A percentile compares a stretch with the other conserved stretches of the same genome.
Evolutionary conservation across 2,329 filamentous ascomycete species (phyloP).

Genomic region (Scopulariopsis brevicaulis): DNA sequence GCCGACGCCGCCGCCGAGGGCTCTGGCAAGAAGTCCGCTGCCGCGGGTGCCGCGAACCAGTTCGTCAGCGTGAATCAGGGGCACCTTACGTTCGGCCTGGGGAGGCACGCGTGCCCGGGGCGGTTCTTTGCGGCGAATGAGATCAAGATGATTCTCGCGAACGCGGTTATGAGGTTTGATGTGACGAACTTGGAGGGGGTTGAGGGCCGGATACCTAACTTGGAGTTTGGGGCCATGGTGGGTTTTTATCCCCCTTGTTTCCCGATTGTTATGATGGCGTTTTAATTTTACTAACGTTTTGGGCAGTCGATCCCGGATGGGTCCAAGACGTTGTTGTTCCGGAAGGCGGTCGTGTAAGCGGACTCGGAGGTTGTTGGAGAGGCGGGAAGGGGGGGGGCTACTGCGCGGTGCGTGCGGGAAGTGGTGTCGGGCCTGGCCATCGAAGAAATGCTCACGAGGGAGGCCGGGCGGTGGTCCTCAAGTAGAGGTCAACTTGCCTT

Average conservation of each 20-base stretch:
- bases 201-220: slow-evolving; percentile 1
- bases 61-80: slow-evolving; percentile 40
- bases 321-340: slow-evolving; percentile 2
- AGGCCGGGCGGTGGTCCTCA: too few species aligned
- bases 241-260: background rate
- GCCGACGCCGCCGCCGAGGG: slow-evolving; percentile 20
- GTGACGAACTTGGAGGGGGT: slow-evolving; percentile 18
- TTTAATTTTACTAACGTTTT: background rate
- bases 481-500: too few species aligned
- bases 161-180: slow-evolving; percentile 41
- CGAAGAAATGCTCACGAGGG: too few species aligned
- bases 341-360: background rate
- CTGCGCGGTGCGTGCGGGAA: too few species aligned
- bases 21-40: slow-evolving; percentile 11
- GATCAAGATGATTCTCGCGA: slow-evolving; percentile 40
- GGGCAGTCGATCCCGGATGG: slow-evolving; percentile 1
- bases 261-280: background rate
- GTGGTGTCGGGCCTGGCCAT: too few species aligned
- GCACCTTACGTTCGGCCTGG: slow-evolving; percentile 45
- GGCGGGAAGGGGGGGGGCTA: background rate
- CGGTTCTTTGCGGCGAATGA: slow-evolving; percentile 45
- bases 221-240: slow-evolving; percentile 4
- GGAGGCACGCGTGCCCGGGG: slow-evolving; percentile 42
- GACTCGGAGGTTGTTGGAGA: background rate
- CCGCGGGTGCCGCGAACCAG: slow-evolving; percentile 20